Conservation (phyloP, 1,284 basidiomycete species). For the Sporisorium reilianum region DNA sequence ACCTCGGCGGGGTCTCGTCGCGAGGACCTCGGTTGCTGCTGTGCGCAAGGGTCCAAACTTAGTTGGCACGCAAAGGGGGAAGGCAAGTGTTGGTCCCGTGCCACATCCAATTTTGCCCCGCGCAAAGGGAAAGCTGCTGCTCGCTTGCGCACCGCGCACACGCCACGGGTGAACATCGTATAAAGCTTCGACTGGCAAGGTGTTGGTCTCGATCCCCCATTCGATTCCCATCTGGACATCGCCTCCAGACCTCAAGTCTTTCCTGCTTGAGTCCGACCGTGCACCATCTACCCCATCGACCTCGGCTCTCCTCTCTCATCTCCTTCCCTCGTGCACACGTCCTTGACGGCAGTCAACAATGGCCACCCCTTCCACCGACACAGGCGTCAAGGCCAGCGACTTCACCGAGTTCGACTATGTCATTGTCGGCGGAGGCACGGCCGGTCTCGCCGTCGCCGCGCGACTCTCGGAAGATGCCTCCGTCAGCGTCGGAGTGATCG, state of each 20-base stretch:
- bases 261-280: too few species aligned
- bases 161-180: background rate
- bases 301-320: too few species aligned
- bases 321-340: background rate
- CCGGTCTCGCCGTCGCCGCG: slow-evolving; percentile 55
- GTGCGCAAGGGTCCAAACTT: background rate
- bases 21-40: slow-evolving; percentile 2
- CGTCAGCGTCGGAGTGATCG: slow-evolving; percentile 57
- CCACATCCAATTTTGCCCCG: background rate
- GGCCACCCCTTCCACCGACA: slow-evolving; percentile 36
- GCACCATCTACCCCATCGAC: too few species aligned
- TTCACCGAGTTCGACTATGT: slow-evolving; percentile 60
- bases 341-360: slow-evolving; percentile 1
- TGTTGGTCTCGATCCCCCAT: background rate
- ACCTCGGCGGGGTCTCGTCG: too few species aligned
- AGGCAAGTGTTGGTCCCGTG: background rate
- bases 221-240: background rate
- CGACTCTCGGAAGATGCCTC: slow-evolving; percentile 52
- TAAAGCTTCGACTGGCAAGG: background rate
- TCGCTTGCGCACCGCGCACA: background rate
- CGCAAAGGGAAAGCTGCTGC: background rate
- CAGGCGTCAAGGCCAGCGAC: slow-evolving; percentile 43
- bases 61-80: background rate
- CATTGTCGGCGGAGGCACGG: slow-evolving; percentile 56
- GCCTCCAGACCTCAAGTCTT: background rate